Percentiles rank a stretch among this genome's conserved stretches.
Conservation (phyloP, 805 yeast species). For the Kodamaea kakaduensis region DNA sequence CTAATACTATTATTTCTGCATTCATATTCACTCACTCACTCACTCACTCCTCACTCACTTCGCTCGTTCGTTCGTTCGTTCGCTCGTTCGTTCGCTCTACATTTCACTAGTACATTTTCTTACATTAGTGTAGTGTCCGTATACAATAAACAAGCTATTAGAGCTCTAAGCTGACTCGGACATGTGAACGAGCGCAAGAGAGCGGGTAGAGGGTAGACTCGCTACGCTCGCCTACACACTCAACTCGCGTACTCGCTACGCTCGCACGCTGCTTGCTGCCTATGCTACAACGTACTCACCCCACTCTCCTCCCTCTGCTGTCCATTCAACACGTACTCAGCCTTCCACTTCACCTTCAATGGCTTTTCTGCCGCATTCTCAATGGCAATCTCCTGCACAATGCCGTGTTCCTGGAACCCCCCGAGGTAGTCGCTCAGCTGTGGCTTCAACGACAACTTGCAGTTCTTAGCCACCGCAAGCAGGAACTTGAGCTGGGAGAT, state of each 20-base stretch:
- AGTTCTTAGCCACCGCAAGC: constrained; percentile 67
- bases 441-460: constrained; percentile 55
- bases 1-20: background rate
- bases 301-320: constrained; percentile 53
- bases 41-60: background rate
- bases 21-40: background rate
- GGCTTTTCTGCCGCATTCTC: constrained; percentile 33
- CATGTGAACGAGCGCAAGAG: no score
- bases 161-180: no score
- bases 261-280: no score
- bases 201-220: no score
- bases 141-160: no score
- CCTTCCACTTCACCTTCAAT: constrained; percentile 75
- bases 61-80: no score
- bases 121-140: no score
- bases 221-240: no score
- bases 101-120: no score
- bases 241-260: no score
- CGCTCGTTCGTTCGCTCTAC: no score
- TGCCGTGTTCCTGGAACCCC: constrained; percentile 45
- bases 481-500: constrained; percentile 53
- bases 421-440: constrained; percentile 55
- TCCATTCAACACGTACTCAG: constrained; percentile 51
- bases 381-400: constrained; percentile 48
- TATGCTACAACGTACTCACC: constrained; percentile 30